Evolutionary conservation across 2,329 filamentous ascomycete genomes (phyloP).

Genomic region (Penicillium sp.): DNA sequence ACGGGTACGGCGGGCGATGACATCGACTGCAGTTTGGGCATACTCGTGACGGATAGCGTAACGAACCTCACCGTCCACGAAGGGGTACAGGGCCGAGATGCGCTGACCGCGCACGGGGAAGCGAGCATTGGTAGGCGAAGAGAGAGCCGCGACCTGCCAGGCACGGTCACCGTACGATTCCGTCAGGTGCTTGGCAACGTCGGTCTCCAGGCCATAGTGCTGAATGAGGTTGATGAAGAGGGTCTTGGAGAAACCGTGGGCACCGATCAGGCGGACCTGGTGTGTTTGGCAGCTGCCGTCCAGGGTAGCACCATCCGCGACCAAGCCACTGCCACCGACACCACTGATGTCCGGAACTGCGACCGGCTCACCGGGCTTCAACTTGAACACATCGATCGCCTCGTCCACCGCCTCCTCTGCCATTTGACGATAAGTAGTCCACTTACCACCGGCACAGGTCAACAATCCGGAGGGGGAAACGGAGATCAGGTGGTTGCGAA

Average conservation of each 20-base stretch:
- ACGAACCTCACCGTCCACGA: slow-evolving; percentile 86
- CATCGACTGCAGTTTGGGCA: slow-evolving; percentile 85
- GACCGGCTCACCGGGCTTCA: slow-evolving; percentile 58
- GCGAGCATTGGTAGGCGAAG: slow-evolving; percentile 70
- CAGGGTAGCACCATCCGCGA: slow-evolving; percentile 69
- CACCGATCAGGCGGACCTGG: slow-evolving; percentile 75
- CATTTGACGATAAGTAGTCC: slow-evolving; percentile 94
- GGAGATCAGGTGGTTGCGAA: slow-evolving; percentile 82
- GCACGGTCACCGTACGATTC: slow-evolving; percentile 88
- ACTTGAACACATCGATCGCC: slow-evolving; percentile 67
- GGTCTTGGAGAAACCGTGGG: slow-evolving; percentile 84
- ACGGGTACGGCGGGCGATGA: slow-evolving; percentile 79
- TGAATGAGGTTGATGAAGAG: slow-evolving; percentile 95
- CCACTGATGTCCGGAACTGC: slow-evolving; percentile 68
- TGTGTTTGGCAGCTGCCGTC: slow-evolving; percentile 82
- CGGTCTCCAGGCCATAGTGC: slow-evolving; percentile 87
- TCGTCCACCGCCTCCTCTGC: slow-evolving; percentile 85
- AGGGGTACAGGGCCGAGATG: slow-evolving; percentile 79
- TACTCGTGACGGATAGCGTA: slow-evolving; percentile 89
- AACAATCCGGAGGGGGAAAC: slow-evolving; percentile 76
- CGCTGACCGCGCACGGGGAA: slow-evolving; percentile 83
- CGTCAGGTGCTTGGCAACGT: slow-evolving; percentile 85
- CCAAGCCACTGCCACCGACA: slow-evolving; percentile 66
- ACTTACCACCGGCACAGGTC: slow-evolving; percentile 86
- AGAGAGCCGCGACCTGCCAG: slow-evolving; percentile 84